Percentiles rank a stretch among this genome's conserved stretches.
Conservation (phyloP, 2,329 filamentous ascomycete species). For the Tolypocladium inflatum region DNA sequence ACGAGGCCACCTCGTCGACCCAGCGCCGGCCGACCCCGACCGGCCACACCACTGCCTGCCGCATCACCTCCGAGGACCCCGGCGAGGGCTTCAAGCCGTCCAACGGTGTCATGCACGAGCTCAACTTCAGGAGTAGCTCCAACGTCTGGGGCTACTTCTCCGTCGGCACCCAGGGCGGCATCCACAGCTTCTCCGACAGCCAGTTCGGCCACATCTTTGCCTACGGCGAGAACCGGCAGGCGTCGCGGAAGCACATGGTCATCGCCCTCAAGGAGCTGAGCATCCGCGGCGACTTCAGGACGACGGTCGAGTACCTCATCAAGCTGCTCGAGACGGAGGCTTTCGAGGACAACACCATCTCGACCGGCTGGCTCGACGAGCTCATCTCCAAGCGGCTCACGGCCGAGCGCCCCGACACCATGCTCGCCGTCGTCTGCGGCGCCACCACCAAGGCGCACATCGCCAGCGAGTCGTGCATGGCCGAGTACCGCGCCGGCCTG, state of each 20-base stretch:
- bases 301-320: conserved; percentile 97
- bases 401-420: conserved; percentile 86
- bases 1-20: conserved; percentile 64
- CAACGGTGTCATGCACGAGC: conserved; percentile 95
- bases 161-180: conserved; percentile 89
- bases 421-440: conserved; percentile 90
- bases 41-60: conserved; percentile 95
- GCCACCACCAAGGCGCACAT: conserved; percentile 92
- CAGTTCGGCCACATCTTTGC: conserved; percentile 99
- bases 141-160: conserved; percentile 99
- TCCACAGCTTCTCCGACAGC: conserved; percentile 98
- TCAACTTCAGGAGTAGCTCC: conserved; percentile 97
- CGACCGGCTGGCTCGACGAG: conserved; percentile 97
- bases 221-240: conserved; percentile 93
- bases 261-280: conserved; percentile 96
- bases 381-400: conserved; percentile 97
- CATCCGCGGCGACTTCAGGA: conserved; percentile 98
- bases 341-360: conserved; percentile 98
- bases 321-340: conserved; percentile 97
- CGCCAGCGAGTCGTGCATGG: conserved; percentile 81
- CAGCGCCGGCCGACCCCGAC: conserved; percentile 89
- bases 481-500: conserved; percentile 77
- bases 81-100: conserved; percentile 99
- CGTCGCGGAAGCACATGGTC: conserved; percentile 98
- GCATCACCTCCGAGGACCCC: conserved; percentile 97